Conservation (phyloP, 768 basidiomycete species). For the Boletellus sp. region DNA sequence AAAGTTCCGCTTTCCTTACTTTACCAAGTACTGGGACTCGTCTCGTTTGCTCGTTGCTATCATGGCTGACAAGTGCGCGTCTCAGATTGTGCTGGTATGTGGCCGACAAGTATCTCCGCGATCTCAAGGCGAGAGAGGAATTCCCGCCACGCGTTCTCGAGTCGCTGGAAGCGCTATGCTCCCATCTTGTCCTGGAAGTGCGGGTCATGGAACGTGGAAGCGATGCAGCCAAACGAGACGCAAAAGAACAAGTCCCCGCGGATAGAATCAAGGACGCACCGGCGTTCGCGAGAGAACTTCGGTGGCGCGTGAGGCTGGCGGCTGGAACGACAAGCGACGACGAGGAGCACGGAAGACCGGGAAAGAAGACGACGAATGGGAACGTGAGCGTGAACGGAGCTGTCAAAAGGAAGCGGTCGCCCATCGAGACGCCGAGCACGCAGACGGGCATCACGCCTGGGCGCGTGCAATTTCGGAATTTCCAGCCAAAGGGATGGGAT, state of each 20-base stretch:
- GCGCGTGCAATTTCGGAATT: conserved; percentile 52
- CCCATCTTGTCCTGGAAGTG: conserved; percentile 77
- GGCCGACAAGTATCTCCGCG: conserved; percentile 73
- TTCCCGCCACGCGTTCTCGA: conserved; percentile 59
- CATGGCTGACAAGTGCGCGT: conserved; percentile 3
- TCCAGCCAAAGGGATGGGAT: conserved; percentile 69
- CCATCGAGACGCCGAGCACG: conserved; percentile 11
- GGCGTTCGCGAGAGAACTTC: conserved; percentile 76
- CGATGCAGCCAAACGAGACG: conserved; percentile 70
- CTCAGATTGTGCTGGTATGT: conserved; percentile 87
- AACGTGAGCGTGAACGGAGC: conserved; percentile 22
- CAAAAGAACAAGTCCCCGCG: conserved; percentile 73
- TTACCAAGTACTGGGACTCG: conserved; percentile 54
- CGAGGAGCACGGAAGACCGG: conserved; percentile 40
- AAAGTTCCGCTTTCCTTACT: conserved; percentile 84
- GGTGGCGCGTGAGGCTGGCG: conserved; percentile 73
- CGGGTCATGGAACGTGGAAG: conserved; percentile 66
- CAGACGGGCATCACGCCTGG: conserved; percentile 4
- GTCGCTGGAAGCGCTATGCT: conserved; percentile 66
- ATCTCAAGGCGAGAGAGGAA: conserved; percentile 57
- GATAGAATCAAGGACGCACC: conserved; percentile 82
- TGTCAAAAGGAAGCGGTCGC: conserved; percentile 41
- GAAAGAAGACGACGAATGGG: conserved; percentile 28
- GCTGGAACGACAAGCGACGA: conserved; percentile 65
- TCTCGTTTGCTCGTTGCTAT: conserved; percentile 8